Percentiles rank a stretch among this genome's conserved stretches.
phyloP scores from a whole-genome alignment of 352 stramenopile species.

The Pythium biforme region DNA sequence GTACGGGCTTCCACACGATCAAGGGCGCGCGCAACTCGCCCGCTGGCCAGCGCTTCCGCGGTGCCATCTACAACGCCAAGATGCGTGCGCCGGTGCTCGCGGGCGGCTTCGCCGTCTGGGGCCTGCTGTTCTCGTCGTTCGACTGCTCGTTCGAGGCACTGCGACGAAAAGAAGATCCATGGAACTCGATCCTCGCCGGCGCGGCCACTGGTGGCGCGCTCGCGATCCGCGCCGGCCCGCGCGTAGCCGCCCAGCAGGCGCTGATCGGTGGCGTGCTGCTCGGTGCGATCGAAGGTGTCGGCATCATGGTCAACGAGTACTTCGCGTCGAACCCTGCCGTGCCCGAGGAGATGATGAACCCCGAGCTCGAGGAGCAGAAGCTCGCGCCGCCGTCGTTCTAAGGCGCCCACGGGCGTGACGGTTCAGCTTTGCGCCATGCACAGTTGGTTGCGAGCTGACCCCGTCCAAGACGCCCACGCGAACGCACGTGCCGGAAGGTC shows the following conservation, averaged over 20 bases:
- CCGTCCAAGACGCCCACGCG: constrained; percentile 3
- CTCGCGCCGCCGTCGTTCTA: constrained; percentile 86
- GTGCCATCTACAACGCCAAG: constrained; percentile 93
- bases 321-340: constrained; percentile 60
- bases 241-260: constrained; percentile 91
- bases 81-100: constrained; percentile 93
- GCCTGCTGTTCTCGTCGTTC: constrained; percentile 96
- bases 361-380: constrained; percentile 79
- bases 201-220: constrained; percentile 96
- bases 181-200: constrained; percentile 98
- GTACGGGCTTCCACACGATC: constrained; percentile 96
- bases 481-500: constrained; percentile 17
- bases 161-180: constrained; percentile 98
- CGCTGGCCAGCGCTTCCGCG: constrained; percentile 86
- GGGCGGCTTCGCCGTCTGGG: constrained; percentile 95
- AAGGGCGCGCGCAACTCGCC: constrained; percentile 95
- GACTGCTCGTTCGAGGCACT: constrained; percentile 97
- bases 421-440: not conserved
- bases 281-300: constrained; percentile 96
- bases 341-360: constrained; percentile 48
- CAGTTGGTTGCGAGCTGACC: not conserved
- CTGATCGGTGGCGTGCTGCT: constrained; percentile 95
- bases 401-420: not conserved
- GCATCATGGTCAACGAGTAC: constrained; percentile 94
- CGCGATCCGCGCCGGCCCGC: constrained; percentile 92